Evolutionary conservation across 768 basidiomycete genomes (phyloP), one percentile per base, ranked within the genome.

Genomic region (Cystobasidium onofrii): DNA sequence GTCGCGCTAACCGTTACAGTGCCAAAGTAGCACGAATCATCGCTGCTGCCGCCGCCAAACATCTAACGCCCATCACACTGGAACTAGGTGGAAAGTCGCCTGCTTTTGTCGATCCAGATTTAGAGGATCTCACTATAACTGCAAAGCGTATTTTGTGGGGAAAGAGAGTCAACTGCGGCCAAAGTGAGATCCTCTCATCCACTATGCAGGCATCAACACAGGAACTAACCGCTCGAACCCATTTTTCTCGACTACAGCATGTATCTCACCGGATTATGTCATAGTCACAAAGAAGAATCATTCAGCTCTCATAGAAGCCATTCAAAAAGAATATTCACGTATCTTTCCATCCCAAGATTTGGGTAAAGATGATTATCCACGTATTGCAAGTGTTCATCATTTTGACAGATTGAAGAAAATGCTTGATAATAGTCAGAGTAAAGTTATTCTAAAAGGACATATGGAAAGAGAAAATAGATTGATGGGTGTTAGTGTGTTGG

Each of bases 131-230:
- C 1, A 66, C 74, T 17, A 54, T 84, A 3, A 84, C 88, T 0
- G 89, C 89, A 1, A 85, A 84, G 52, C 85, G 91, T n/a, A 83
- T 93, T 54, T 80, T 91, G 41, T 92, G 90, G 89, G 90, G 90
- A n/a, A 90, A 90, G 80, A 81, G 82, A 60, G 80, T 82, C 43
- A 93, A 93, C 76, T 86, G 86, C 0, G 91, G 91, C 10, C 69
- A 71, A 60, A 71, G 69, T 71, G 17, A 34, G 69, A 1, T 89
- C 64, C 60, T 34, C 7, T 39, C 15, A 39, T 39, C 39, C 39
- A 39, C 39, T 39, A 39, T 15, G 6, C 6, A 39, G 55, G 69
- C n/a, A n/a, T n/a, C n/a, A n/a, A n/a, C n/a, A n/a, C n/a, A n/a
- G n/a, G n/a, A n/a, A n/a, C n/a, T n/a, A n/a, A n/a, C n/a, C n/a